These are phyloP conservation scores for Fragilaria crotonensis DNA, from an alignment of 108 stramenopile genomes.

Conservation along the genomic window DNA sequence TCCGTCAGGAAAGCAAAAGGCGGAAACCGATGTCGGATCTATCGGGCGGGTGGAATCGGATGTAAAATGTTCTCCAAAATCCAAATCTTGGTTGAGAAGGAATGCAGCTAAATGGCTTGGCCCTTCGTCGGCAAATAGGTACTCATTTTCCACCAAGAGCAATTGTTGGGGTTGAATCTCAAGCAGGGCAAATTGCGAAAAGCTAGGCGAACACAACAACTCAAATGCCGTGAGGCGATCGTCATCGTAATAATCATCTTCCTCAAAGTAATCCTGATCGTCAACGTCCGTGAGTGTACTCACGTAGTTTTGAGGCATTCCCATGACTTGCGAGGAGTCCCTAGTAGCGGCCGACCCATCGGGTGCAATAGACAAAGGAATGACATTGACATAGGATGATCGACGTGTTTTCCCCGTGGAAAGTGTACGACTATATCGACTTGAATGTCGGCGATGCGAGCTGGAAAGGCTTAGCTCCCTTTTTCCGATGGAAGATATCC, in stretches of 20 bases:
- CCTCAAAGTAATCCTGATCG: too few relatives aligned
- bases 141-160: conserved; percentile 11
- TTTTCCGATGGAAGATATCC: too few relatives aligned
- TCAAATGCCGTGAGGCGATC: too few relatives aligned
- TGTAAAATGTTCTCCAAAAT: conserved; percentile 32
- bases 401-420: too few relatives aligned
- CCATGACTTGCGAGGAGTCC: too few relatives aligned
- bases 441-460: too few relatives aligned
- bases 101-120: conserved; percentile 31
- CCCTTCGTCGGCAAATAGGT: conserved; percentile 11
- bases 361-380: background rate
- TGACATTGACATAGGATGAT: background rate
- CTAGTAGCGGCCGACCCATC: background rate
- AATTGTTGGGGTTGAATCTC: conserved; percentile 17
- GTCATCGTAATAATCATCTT: too few relatives aligned
- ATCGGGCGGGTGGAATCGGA: conserved; percentile 15
- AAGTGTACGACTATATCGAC: too few relatives aligned
- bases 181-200: conserved; percentile 35
- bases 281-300: too few relatives aligned
- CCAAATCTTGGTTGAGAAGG: conserved; percentile 16
- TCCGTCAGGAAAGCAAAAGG: conserved; percentile 46
- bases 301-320: too few relatives aligned
- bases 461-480: too few relatives aligned
- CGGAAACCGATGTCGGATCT: conserved; percentile 34
- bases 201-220: too few relatives aligned